Evolutionary conservation across 768 basidiomycete species (phyloP), one percentile per base, ranked within the genome.

Genomic region (Coprinopsis marcescibilis): DNA sequence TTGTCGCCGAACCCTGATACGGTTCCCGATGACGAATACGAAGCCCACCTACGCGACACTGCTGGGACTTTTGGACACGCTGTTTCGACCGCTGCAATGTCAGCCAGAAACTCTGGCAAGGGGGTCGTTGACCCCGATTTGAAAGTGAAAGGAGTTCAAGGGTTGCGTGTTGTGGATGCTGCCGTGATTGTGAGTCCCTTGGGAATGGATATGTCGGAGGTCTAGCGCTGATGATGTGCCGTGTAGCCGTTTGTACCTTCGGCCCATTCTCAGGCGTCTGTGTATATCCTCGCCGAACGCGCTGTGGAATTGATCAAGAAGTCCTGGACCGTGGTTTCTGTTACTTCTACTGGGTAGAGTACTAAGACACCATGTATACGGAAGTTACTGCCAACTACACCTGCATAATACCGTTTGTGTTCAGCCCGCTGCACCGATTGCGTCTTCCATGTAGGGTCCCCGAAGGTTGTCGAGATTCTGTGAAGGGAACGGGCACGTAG

Each of bases 111-210:
- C 20, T 39, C 48, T 7, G 19, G 13, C 3, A 30, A 41, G 37
- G 52, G 52, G 7, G 52, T 53, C 1, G 52, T 53, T 11, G 52
- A 49, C 26, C 44, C 43, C 2, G 48, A 53, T 5, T 53, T 53
- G 33, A 27, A 15, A 17, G 48, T 53, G 12, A 46, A 42, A 17
- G 52, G 48, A 4, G 35, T 39, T 3, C 12, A 12, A 4, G 52
- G 48, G 4, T 23, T 53, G 34, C 25, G 52, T 23, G 27, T 53
- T 6, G 52, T 53, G 1, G 52, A 53, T 34, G 52, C 39, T 4
- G 49, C 52, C n/a, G 45, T 50, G 23, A 24, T 47, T 20, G 46
- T 47, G 38, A 39, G 46, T 39, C 8, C 19, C 20, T 23, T n/a
- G n/a, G n/a, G n/a, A n/a, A n/a, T n/a, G 4, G 15, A 10, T 7